These are phyloP conservation scores for Epichloe hybrida DNA, from an alignment of 2,329 filamentous ascomycete genomes.

Conservation along the genomic window DNA sequence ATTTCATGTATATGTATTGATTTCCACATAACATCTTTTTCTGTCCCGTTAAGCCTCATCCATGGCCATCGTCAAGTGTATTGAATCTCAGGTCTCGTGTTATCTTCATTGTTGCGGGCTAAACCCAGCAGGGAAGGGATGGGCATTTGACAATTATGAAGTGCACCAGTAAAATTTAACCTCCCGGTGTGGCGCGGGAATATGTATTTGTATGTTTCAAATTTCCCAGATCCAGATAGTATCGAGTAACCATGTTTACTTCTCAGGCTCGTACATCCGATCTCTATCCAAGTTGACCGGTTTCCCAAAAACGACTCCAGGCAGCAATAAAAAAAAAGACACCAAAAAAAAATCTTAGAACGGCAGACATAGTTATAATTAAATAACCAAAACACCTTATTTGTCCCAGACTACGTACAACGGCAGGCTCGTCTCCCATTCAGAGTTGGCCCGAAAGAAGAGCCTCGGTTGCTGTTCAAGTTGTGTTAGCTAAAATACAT, in stretches of 20 bases:
- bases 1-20: too few relatives aligned
- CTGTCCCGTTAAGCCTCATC: too few relatives aligned
- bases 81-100: too few relatives aligned
- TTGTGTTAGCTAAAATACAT: not conserved
- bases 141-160: not conserved
- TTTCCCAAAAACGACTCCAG: not conserved
- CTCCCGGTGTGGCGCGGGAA: too few relatives aligned
- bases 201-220: not conserved
- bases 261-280: not conserved
- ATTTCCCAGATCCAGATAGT: not conserved
- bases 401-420: not conserved
- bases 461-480: slow-evolving; percentile 54
- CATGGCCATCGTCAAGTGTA: too few relatives aligned
- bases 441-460: slow-evolving; percentile 65
- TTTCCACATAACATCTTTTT: too few relatives aligned
- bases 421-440: slow-evolving; percentile 5
- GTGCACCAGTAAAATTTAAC: too few relatives aligned
- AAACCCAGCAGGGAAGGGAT: not conserved
- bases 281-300: not conserved
- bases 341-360: not conserved
- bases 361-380: not conserved
- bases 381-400: not conserved
- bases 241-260: not conserved
- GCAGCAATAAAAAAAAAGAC: not conserved
- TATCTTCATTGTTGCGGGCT: too few relatives aligned